Base-by-base conservation (phyloP, 176 grass and related monocot genomes). In the Thalia dealbata region DNA sequence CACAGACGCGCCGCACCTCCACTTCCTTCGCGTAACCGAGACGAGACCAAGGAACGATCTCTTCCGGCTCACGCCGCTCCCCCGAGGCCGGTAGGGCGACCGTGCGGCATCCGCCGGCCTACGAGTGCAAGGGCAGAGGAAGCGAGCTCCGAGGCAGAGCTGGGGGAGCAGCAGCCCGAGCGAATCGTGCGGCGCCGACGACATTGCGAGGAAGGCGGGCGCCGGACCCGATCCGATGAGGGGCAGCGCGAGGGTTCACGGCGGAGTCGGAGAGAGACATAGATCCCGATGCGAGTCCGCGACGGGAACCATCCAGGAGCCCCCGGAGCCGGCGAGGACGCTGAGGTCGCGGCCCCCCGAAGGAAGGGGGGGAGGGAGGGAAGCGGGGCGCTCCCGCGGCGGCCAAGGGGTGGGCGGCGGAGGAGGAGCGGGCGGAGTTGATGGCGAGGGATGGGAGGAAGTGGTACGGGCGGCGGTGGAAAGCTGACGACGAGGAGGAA, bases 161-260 rank as follows among this genome's bases (percentile, higher is more conserved):
- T 72, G 70, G 10, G 70, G 50, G 29, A 72, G 70, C 24, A 72
- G 25, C 13, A 52, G 16, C 0, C 66, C 66, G 66, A 69, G 42
- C 35, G 10, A 72, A 54, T 54, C 70, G 25, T 52, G 70, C 48
- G 70, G 50, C 46, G 70, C 48, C 25, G 48, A 72, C 25, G 48
- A 72, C 70, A 72, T 72, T 23, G 18, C 67, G 44, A 41, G 35
- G 66, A 19, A 35, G 35, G 28, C 45, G 44, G 12, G 7, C 7
- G 25, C 46, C 50, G 50, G 25, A 54, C 70, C 25, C 70, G 29
- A 72, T 72, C 70, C 70, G 41, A 44, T 24, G n/a, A 69, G 7
- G 38, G 38, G 38, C 66, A 44, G 66, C 66, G 18, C 66, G 66
- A 44, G 15, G 70, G 28, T 52, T 72, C 70, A 72, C 70, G 50